Conservation (phyloP, 1,139 yeast species). For the Yamadazyma diospyri region DNA sequence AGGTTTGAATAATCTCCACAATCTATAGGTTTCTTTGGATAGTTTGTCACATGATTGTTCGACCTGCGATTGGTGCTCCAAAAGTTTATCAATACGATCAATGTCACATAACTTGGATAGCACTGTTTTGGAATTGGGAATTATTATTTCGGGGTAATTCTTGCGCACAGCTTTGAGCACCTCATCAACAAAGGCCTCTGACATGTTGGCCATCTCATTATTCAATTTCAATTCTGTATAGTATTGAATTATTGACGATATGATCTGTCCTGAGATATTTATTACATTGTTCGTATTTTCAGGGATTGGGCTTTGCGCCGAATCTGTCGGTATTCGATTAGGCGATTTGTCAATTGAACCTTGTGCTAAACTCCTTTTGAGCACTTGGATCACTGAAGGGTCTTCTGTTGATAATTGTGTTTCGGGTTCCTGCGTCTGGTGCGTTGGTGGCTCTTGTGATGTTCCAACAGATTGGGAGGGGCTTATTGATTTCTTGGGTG, state of each 20-base stretch:
- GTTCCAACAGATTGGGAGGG: not conserved
- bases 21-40: conserved; percentile 15
- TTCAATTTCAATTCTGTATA: conserved; percentile 6
- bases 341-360: no score
- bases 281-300: not conserved
- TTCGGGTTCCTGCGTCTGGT: not conserved
- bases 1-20: conserved; percentile 11
- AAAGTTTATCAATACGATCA: conserved; percentile 7
- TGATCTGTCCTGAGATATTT: not conserved
- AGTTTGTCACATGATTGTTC: conserved; percentile 10
- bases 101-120: conserved; percentile 2
- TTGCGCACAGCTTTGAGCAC: conserved; percentile 1
- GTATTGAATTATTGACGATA: conserved; percentile 9
- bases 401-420: no score
- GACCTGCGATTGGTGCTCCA: conserved; percentile 8
- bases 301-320: not conserved
- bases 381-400: no score
- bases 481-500: not conserved
- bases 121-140: conserved; percentile 1
- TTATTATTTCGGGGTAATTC: conserved; percentile 6
- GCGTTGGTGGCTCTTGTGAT: not conserved
- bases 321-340: not conserved
- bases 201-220: not conserved
- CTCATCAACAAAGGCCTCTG: conserved; percentile 1
- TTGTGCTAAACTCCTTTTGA: no score